phyloP scores from a whole-genome alignment of 2,329 filamentous ascomycete species.

The Fusarium staphyleae region DNA sequence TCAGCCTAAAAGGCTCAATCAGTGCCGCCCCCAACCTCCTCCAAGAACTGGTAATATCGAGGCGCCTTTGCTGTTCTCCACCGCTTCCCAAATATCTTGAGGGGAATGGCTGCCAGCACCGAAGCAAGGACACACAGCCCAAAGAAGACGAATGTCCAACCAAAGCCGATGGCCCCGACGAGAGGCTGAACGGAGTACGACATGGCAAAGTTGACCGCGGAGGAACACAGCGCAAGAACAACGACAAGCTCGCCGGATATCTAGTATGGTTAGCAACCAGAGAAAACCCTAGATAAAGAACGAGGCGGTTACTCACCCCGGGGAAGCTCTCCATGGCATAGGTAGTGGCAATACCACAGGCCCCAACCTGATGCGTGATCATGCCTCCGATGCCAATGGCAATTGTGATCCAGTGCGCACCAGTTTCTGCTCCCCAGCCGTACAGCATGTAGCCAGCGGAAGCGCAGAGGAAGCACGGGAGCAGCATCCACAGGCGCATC shows the following conservation, averaged over 20 bases:
- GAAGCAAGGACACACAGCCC: neutral
- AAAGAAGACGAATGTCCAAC: constrained; percentile 3
- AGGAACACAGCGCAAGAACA: constrained; percentile 3
- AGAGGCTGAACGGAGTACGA: constrained; percentile 10
- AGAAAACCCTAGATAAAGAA: neutral
- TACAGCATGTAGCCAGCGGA: constrained; percentile 5
- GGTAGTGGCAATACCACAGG: constrained; percentile 3
- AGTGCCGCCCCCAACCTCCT: neutral
- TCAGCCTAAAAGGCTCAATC: too few relatives aligned
- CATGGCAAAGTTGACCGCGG: constrained; percentile 6
- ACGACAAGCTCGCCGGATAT: constrained; percentile 7
- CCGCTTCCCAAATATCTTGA: constrained; percentile 1
- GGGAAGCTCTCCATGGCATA: constrained; percentile 9
- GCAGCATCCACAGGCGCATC: constrained; percentile 7
- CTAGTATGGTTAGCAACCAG: neutral
- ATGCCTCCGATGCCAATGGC: constrained; percentile 4
- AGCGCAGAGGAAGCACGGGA: constrained; percentile 3
- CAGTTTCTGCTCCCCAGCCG: constrained; percentile 4
- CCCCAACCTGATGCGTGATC: constrained; percentile 8
- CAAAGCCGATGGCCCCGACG: neutral
- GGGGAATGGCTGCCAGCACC: neutral
- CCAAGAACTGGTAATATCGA: constrained; percentile 6
- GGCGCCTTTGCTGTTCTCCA: constrained; percentile 1
- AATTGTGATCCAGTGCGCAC: constrained; percentile 3
- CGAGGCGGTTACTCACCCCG: neutral